Base-by-base conservation (phyloP, 2,329 filamentous ascomycete genomes). In the Hymenoscyphus infarciens region DNA sequence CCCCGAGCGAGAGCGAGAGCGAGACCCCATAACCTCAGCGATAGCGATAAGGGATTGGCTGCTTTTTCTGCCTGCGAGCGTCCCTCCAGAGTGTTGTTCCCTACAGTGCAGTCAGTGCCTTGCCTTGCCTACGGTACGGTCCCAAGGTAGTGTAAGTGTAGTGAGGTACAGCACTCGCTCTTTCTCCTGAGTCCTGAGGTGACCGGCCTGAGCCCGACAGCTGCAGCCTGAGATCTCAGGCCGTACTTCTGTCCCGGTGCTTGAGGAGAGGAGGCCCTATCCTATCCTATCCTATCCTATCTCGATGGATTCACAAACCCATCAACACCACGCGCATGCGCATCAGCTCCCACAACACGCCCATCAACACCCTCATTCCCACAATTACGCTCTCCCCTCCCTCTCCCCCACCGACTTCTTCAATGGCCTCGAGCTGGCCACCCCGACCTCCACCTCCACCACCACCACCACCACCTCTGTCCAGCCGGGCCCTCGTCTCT, bases 401-500 rank as follows among this genome's bases (percentile, higher is more conserved):
- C 65, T 69, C 16, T 70, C 68, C 33, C 67, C 70, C 38, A 70
- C 69, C 55, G 68, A 72, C 54, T 70, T 66, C 55, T 72, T 69
- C 67, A 66, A 69, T 60, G 67, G 68, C 39, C 63, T 71, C 58
- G 69, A 69, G 45, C 38, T 71, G 55, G 64, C 66, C 1, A 60
- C 63, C n/a, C 57, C 27, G 25, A 29, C 45, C 27, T n/a, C 42
- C 6, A 15, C 57, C 42, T n/a, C 57, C 16, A 35, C 29, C 39
- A n/a, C n/a, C 27, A 29, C 42, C 6, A 15, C 57, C 42, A 29
- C 57, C 16, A 35, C 29, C 39, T 61, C 66, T 29, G 59, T 68
- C 19, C 70, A 71, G 60, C 66, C 69, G n/a, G 71, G 71, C 13
- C 72, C 72, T n/a, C 66, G 72, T 31, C 64, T 53, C n/a, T 74